Conservation (phyloP, 2,329 filamentous ascomycete genomes). For the Phyllosticta citrichinensis region DNA sequence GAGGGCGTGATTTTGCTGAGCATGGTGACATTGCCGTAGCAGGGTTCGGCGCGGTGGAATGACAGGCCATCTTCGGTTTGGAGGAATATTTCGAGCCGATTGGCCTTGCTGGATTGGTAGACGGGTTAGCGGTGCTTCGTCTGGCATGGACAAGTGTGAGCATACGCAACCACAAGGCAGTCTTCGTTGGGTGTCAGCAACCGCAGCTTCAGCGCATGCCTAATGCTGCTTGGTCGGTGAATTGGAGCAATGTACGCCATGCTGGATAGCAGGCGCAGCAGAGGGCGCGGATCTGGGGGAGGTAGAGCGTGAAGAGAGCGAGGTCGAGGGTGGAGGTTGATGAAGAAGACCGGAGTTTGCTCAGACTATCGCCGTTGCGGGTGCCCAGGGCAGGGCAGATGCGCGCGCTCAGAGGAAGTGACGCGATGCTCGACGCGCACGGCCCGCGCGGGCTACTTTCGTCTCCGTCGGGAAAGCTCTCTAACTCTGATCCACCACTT, state of each 20-base stretch:
- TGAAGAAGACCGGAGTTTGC: slow-evolving; percentile 5
- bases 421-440: not conserved
- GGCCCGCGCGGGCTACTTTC: not conserved
- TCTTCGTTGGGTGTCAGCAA: slow-evolving; percentile 67
- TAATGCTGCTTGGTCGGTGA: slow-evolving; percentile 81
- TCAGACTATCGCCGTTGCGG: slow-evolving; percentile 1
- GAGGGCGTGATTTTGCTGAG: slow-evolving; percentile 69
- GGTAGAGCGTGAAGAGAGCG: not conserved
- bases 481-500: not conserved
- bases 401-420: not conserved
- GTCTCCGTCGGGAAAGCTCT: not conserved
- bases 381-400: too few relatives aligned
- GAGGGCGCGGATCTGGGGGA: not conserved
- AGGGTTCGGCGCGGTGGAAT: slow-evolving; percentile 56
- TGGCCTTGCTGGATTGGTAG: slow-evolving; percentile 52
- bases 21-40: slow-evolving; percentile 83
- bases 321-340: not conserved
- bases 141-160: not conserved
- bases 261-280: slow-evolving; percentile 8
- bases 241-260: slow-evolving; percentile 97
- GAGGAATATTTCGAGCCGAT: slow-evolving; percentile 76
- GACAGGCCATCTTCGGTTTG: slow-evolving; percentile 53
- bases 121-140: slow-evolving; percentile 10
- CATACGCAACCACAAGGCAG: slow-evolving; percentile 81
- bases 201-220: slow-evolving; percentile 73